Conservation (phyloP, 345 rosid species). For the Brassica incana region DNA sequence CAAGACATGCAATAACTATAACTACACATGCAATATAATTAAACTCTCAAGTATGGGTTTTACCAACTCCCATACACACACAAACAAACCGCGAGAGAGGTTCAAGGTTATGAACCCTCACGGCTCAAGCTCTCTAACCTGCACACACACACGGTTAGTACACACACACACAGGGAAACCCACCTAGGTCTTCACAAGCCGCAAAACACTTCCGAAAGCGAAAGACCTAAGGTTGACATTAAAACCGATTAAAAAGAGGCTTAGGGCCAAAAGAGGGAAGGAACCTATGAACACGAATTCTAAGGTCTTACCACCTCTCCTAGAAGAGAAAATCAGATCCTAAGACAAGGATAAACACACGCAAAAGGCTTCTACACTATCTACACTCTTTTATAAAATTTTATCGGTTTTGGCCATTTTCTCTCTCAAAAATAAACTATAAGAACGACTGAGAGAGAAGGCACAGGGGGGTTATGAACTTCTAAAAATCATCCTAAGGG, state of each 20-base stretch:
- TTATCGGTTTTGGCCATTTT: background rate
- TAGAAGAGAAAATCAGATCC: background rate
- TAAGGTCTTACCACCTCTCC: background rate
- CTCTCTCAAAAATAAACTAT: background rate
- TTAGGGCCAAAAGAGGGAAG: background rate
- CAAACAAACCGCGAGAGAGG: background rate
- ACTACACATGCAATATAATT: background rate
- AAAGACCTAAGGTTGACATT: background rate
- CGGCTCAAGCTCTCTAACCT: background rate
- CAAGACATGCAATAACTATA: background rate
- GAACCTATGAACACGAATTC: background rate
- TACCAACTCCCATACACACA: background rate
- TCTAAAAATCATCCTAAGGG: background rate
- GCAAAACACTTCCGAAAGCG: background rate
- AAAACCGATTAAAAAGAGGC: background rate
- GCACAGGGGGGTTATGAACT: background rate
- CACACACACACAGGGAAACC: background rate
- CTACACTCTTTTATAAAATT: background rate
- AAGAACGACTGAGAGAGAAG: background rate
- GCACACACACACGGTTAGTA: background rate
- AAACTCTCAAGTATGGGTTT: background rate
- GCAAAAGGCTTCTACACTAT: background rate
- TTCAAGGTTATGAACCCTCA: background rate
- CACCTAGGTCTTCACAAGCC: background rate
- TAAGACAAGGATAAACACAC: background rate